Percentiles rank a stretch among this genome's conserved stretches.
phyloP scores from a whole-genome alignment of 2,329 filamentous ascomycete genomes.

The Alternaria consortialis region DNA sequence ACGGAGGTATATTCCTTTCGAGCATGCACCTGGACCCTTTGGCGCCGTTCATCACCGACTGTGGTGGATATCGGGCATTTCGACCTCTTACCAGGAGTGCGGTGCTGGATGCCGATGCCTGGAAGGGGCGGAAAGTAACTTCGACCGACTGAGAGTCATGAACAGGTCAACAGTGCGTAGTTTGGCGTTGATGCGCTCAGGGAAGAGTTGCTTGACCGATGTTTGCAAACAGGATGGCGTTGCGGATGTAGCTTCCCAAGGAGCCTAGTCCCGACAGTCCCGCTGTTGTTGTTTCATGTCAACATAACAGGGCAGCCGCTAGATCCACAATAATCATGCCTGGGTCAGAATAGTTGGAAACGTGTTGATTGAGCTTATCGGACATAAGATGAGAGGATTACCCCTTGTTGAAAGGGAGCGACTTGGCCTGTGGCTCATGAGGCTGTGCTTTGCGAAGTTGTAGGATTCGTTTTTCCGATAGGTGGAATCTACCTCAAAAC shows the following conservation, averaged over 20 bases:
- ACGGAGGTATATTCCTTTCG: slow-evolving; percentile 18
- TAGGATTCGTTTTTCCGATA: slow-evolving; percentile 10
- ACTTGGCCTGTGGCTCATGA: not conserved
- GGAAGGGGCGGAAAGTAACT: not conserved
- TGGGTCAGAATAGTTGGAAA: slow-evolving; percentile 4
- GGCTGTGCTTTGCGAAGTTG: not conserved
- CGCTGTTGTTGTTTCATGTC: slow-evolving; percentile 12
- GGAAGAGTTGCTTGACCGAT: not conserved
- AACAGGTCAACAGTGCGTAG: not conserved
- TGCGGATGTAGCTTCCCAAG: slow-evolving; percentile 1
- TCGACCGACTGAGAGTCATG: not conserved
- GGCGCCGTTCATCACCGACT: slow-evolving; percentile 11
- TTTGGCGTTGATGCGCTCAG: not conserved
- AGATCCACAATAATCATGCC: slow-evolving; percentile 1
- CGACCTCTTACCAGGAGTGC: not conserved
- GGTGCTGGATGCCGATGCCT: not conserved
- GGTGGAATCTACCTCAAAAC: slow-evolving; percentile 2
- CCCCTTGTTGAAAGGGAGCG: not conserved
- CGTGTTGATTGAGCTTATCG: slow-evolving; percentile 7
- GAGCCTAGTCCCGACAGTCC: not conserved
- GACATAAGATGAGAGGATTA: slow-evolving; percentile 6
- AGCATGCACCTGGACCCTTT: not conserved
- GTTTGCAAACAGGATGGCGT: not conserved
- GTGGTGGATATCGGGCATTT: not conserved
- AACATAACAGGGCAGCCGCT: slow-evolving; percentile 1